A percentile compares a stretch with the other conserved stretches of the same genome.
Conservation (phyloP, 306 rosid genomes). For the Geum urbanum region DNA sequence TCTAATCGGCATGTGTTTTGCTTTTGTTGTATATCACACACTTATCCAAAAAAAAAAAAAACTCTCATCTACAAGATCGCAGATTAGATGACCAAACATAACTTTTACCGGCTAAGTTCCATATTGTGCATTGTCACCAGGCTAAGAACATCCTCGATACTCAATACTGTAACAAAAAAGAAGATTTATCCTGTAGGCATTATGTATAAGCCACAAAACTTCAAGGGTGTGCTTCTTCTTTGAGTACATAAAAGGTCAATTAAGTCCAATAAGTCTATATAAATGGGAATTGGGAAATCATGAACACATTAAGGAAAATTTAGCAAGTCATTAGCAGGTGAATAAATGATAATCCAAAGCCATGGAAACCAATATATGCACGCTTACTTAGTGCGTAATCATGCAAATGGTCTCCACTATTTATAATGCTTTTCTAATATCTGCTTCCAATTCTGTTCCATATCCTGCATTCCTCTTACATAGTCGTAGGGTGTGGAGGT, state of each 20-base stretch:
- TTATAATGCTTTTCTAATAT: neutral
- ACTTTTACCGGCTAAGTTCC: no score
- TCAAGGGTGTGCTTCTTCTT: neutral
- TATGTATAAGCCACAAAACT: no score
- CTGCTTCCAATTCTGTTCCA: constrained; percentile 1
- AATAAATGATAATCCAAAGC: neutral
- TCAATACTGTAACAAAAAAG: no score
- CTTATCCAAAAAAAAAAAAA: no score
- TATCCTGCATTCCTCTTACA: neutral
- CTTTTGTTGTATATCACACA: no score
- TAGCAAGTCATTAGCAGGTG: neutral
- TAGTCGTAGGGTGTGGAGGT: neutral
- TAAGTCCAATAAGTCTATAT: neutral
- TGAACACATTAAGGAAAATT: neutral
- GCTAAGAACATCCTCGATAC: no score
- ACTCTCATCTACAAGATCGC: no score
- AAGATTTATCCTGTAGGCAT: no score
- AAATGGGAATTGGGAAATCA: neutral
- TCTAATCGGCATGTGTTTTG: no score
- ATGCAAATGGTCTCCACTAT: neutral
- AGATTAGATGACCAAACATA: no score
- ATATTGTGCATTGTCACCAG: no score
- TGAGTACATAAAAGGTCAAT: no score
- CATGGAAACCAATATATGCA: constrained; percentile 5
- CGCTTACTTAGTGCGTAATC: constrained; percentile 15